Evolutionary conservation across 2,329 filamentous ascomycete genomes (phyloP), one percentile per base, ranked within the genome.

Genomic region (Cladosporium sp.): DNA sequence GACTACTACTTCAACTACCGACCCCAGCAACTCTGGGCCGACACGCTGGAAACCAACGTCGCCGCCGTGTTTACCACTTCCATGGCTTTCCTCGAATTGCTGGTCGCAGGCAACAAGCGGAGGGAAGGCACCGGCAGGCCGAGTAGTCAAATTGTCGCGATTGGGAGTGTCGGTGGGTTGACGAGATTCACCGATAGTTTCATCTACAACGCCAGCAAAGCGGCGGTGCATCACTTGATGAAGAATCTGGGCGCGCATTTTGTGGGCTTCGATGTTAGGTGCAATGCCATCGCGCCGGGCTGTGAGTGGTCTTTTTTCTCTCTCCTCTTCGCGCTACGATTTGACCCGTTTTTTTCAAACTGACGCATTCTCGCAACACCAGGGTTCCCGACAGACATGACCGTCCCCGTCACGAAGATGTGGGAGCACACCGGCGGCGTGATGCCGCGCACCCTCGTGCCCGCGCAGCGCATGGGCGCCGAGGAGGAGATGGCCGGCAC

Each of bases 401-500:
- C 69, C 4, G 68, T 66, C 1, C 57, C 56, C 4, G 60, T 61
- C 0, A 49, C 57, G 4, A 62, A 60, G 11, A 56, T 51, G 11
- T 75, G 66, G 67, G 58, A 72, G 69, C 34, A 57, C 19, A 61
- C 60, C 34, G 48, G 54, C 19, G 56, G 60, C 27, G 59, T 67
- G 3, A 61, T 66, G 60, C 64, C 64, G 9, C 47, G 53, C 36
- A 56, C 58, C 19, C 44, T 66, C 17, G 64, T 65, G 15, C 64
- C 64, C 3, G 37, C 52, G 34, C 57, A 61, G 53, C 51, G 64
- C 13, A 65, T 66, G 63, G 63, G 64, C 2, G 55, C 44, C 7
- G 57, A 61, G 8, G 72, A 76, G 36, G 77, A 80, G 54, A 67
- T 80, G 27, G 72, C 71, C 0, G 76, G 73, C 12, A 65, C 77